phyloP scores from a whole-genome alignment of 139 green algal genomes.

The Coelastrella sp. region DNA sequence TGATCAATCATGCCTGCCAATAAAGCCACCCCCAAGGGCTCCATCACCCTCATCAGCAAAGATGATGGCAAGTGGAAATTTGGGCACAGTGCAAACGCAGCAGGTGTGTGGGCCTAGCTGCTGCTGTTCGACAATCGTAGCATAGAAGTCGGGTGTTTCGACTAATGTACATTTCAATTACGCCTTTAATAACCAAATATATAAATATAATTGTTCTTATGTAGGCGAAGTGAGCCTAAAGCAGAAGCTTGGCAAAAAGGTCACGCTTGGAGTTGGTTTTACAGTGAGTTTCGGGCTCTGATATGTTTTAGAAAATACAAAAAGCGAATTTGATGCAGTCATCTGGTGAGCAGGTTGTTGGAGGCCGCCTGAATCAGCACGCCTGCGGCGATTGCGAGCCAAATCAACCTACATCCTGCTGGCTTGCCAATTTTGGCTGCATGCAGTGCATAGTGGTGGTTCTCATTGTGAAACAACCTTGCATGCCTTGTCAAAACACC shows the following conservation, averaged over 20 bases:
- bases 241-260: constrained; percentile 51
- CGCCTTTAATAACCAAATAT: background rate
- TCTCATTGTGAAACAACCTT: too few relatives aligned
- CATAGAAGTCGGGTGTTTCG: too few relatives aligned
- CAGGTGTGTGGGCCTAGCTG: background rate
- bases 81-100: constrained; percentile 8
- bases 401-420: background rate
- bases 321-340: too few relatives aligned
- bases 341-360: too few relatives aligned
- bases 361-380: background rate
- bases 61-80: constrained; percentile 42
- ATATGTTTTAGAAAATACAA: too few relatives aligned
- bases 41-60: constrained; percentile 42
- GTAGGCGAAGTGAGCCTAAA: constrained; percentile 42
- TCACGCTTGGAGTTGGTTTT: constrained; percentile 50
- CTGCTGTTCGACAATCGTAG: background rate
- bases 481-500: too few relatives aligned
- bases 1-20: constrained; percentile 7
- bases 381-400: constrained; percentile 2
- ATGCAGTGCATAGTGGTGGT: too few relatives aligned
- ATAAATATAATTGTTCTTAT: background rate
- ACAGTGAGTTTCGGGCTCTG: too few relatives aligned
- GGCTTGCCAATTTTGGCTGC: too few relatives aligned
- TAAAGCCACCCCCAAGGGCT: constrained; percentile 46
- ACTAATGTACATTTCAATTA: too few relatives aligned